phyloP scores from a whole-genome alignment of 768 basidiomycete species.

The Clavaria fumosa region DNA sequence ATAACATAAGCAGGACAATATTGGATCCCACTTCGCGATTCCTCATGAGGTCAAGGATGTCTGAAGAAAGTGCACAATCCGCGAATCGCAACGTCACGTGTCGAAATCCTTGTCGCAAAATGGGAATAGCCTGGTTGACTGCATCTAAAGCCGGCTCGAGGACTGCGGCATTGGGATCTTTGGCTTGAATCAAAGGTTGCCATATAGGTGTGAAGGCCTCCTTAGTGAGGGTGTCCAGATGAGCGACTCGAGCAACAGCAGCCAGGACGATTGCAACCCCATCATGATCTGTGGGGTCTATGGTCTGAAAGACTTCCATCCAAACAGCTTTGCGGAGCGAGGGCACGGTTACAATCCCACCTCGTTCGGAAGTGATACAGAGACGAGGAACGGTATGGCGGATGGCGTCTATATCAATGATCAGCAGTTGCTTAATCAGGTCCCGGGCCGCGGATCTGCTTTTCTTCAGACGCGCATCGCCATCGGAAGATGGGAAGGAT shows the following conservation, averaged over 20 bases:
- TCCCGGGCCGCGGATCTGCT: conserved; percentile 21
- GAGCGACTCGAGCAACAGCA: conserved; percentile 42
- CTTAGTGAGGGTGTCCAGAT: conserved; percentile 46
- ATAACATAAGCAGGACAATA: conserved; percentile 58
- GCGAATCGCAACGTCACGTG: conserved; percentile 48
- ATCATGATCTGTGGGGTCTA: conserved; percentile 42
- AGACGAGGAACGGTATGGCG: conserved; percentile 18
- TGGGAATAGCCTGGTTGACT: conserved; percentile 44
- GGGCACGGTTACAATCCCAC: conserved; percentile 18
- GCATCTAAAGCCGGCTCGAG: conserved; percentile 29
- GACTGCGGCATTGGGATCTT: conserved; percentile 11
- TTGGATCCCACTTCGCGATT: conserved; percentile 41
- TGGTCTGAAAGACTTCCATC: conserved; percentile 43
- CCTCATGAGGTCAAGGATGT: conserved; percentile 38
- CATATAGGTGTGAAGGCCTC: conserved; percentile 31
- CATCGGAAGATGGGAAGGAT: too few species aligned
- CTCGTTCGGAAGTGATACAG: conserved; percentile 19
- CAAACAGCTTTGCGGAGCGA: conserved; percentile 47
- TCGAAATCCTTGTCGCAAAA: conserved; percentile 47
- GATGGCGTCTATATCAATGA: conserved; percentile 20
- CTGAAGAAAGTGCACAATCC: conserved; percentile 39
- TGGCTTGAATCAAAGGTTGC: conserved; percentile 15
- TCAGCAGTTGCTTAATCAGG: conserved; percentile 21
- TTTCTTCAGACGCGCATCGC: too few species aligned
- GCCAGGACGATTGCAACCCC: conserved; percentile 44